Base-by-base conservation (phyloP, 1,284 basidiomycete genomes). In the Mycosarcoma mackinlayi region DNA sequence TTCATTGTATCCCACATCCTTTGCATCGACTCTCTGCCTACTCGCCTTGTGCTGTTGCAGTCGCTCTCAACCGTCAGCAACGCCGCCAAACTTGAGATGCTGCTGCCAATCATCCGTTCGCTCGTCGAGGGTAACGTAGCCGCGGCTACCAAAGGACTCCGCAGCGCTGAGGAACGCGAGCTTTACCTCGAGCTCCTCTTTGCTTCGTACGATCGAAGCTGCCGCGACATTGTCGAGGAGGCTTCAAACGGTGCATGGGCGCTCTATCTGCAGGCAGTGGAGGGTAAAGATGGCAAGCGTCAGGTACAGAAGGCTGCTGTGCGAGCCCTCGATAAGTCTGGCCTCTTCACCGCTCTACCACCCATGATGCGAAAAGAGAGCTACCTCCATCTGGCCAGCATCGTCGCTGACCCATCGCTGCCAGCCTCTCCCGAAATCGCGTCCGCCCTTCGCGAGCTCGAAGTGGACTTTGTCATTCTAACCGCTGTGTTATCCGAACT, bases 1-100 rank as follows among this genome's bases (percentile, higher is more conserved):
- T 95, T 88, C 83, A 82, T 97, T 1, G 83, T 92, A 14, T 95
- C 94, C 3, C 95, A 98, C 81, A 86, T 90, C 46, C 86, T 88
- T 33, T 87, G 88, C 6, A 88, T 91, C 78, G 84, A 86, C 4
- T 81, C 87, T 6, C 81, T 86, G 5, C 61, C 77, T 0, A 86
- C 87, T 31, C 88, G 89, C 53, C 81, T 88, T 13, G 82, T 84
- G 8, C 83, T 97, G 1, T 85, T 97, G 23, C 84, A 83, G 37
- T 86, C 87, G 21, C 80, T 93, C 7, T 84, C 85, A 40, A 84
- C 85, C 9, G 86, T 93, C n/a, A 84, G 87, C 7, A 89, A 91
- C 79, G 80, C 85, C 39, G 85, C 86, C 16, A 92, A 92, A 82
- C 84, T 89, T 14, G 86, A 87, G 24, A 86, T 89, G 51, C 83